Conservation (phyloP, 106 monocot species). For the Hemerocallis citrina region DNA sequence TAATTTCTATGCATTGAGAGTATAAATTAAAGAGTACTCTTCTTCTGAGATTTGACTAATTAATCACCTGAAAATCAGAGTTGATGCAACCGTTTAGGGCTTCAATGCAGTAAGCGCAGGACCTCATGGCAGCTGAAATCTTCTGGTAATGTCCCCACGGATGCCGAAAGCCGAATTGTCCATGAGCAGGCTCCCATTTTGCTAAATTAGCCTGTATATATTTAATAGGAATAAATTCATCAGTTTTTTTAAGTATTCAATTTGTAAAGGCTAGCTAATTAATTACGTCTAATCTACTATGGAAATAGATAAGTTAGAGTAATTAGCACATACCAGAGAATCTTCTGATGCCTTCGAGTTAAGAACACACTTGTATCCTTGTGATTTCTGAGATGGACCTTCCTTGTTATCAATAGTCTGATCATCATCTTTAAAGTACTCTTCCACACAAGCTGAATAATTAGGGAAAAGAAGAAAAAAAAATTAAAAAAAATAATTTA, state of each 20-base stretch:
- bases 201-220: slow-evolving; percentile 17
- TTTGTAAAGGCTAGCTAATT: too few relatives aligned
- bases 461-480: not conserved
- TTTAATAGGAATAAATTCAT: too few relatives aligned
- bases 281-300: not conserved
- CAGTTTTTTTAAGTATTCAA: too few relatives aligned
- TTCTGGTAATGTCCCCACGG: slow-evolving; percentile 25
- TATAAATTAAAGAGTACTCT: too few relatives aligned
- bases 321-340: slow-evolving; percentile 15
- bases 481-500: not conserved
- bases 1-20: too few relatives aligned
- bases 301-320: not conserved
- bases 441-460: slow-evolving; percentile 24
- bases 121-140: slow-evolving; percentile 11
- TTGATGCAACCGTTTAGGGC: slow-evolving; percentile 15
- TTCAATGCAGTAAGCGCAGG: slow-evolving; percentile 20
- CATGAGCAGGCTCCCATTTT: slow-evolving; percentile 25
- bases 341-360: slow-evolving; percentile 64
- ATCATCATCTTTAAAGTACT: slow-evolving; percentile 19
- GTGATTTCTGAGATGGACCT: slow-evolving; percentile 11
- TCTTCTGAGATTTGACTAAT: not conserved
- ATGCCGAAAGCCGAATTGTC: slow-evolving; percentile 11
- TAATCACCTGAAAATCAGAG: slow-evolving; percentile 15
- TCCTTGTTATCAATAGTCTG: not conserved
- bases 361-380: slow-evolving; percentile 47